Percentiles rank a stretch among this genome's conserved stretches.
Conservation (phyloP, 208 protist species). For the Balamuthia mandrillaris region DNA sequence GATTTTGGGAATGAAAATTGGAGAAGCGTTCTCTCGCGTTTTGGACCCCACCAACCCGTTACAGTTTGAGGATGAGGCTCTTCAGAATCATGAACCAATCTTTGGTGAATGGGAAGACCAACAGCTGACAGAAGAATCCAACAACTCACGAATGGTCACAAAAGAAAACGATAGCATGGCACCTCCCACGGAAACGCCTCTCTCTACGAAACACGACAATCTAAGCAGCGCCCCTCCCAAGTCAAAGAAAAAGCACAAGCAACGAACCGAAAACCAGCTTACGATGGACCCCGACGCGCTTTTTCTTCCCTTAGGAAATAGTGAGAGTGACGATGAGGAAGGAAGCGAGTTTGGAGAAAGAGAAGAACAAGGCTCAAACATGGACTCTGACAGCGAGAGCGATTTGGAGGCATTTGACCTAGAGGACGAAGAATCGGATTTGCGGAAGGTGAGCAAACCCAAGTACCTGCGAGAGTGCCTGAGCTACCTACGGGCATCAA, state of each 20-base stretch:
- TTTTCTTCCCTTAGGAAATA: neutral
- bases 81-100: neutral
- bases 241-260: neutral
- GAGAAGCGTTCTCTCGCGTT: neutral
- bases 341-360: neutral
- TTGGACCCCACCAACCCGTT: neutral
- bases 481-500: too few species aligned
- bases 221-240: neutral
- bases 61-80: neutral
- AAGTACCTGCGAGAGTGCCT: slow-evolving; percentile 21
- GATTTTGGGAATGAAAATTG: slow-evolving; percentile 15
- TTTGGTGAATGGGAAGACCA: neutral
- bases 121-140: neutral
- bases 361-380: neutral
- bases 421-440: neutral
- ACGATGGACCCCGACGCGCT: neutral
- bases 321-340: neutral
- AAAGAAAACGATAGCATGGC: neutral
- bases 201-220: neutral
- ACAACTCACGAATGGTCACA: neutral
- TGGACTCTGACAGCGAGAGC: neutral
- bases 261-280: neutral
- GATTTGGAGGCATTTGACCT: neutral
- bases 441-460: neutral
- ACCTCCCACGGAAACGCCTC: neutral